A percentile compares a stretch with the other conserved stretches of the same genome.
Conservation (phyloP, 2,329 filamentous ascomycete genomes). For the Camptophora hylomeconis region DNA sequence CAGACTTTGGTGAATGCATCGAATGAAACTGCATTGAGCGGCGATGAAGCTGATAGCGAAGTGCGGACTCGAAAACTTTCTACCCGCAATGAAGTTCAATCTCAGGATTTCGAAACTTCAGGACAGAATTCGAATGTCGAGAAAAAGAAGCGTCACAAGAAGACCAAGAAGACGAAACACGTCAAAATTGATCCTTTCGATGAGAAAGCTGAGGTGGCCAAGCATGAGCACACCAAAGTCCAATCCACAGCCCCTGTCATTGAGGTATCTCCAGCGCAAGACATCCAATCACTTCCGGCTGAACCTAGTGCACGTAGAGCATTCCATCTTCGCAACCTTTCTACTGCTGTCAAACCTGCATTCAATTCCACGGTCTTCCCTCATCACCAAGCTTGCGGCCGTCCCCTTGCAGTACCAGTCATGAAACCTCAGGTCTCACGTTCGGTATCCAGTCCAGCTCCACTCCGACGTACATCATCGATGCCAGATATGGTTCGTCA, state of each 20-base stretch:
- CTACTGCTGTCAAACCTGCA: constrained; percentile 38
- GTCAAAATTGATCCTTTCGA: constrained; percentile 3
- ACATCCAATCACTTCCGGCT: constrained; percentile 17
- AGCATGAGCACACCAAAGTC: constrained; percentile 1
- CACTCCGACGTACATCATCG: constrained; percentile 53
- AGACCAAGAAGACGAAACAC: constrained; percentile 15
- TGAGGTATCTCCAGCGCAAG: constrained; percentile 47
- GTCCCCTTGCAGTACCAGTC: constrained; percentile 13
- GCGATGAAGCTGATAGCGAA: constrained; percentile 41
- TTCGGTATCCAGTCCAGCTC: constrained; percentile 31
- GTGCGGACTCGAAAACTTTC: constrained; percentile 17
- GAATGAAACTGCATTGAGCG: constrained; percentile 26
- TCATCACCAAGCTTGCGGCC: constrained; percentile 13
- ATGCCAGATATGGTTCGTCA: constrained; percentile 54
- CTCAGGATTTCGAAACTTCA: constrained; percentile 36
- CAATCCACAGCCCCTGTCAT: constrained; percentile 7
- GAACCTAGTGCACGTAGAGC: constrained; percentile 29
- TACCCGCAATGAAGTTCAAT: constrained; percentile 14
- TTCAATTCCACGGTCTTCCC: constrained; percentile 14
- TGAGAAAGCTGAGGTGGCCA: constrained; percentile 3
- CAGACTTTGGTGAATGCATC: constrained; percentile 7
- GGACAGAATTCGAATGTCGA: constrained; percentile 11
- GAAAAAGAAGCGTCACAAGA: constrained; percentile 21
- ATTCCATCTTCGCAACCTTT: constrained; percentile 48
- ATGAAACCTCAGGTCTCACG: constrained; percentile 16